phyloP scores from a whole-genome alignment of 306 rosid genomes.

The Vigna nakashimae region DNA sequence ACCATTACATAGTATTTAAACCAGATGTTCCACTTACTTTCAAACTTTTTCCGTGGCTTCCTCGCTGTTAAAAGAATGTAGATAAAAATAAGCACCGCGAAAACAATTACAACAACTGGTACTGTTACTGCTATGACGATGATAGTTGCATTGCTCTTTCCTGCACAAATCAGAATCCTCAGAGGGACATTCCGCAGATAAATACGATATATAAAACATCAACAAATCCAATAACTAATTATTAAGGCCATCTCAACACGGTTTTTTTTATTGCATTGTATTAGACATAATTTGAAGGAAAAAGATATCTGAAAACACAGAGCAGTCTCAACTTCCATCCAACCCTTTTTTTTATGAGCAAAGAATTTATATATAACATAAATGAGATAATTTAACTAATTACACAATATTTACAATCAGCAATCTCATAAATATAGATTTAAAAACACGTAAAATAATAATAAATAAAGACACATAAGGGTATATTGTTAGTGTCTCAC shows the following conservation, averaged over 20 bases:
- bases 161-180: slow-evolving; percentile 48
- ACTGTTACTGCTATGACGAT: slow-evolving; percentile 29
- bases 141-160: slow-evolving; percentile 23
- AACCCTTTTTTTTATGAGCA: no score
- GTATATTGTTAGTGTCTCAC: no score
- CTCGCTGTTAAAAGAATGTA: slow-evolving; percentile 30
- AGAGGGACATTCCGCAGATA: background rate
- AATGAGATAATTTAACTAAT: no score
- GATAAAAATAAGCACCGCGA: slow-evolving; percentile 32
- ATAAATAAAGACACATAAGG: no score
- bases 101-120: slow-evolving; percentile 33
- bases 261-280: background rate
- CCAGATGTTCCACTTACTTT: slow-evolving; percentile 38
- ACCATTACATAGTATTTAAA: background rate
- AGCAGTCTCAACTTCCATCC: no score
- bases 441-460: no score
- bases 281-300: no score
- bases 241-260: background rate
- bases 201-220: background rate
- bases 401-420: no score
- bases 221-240: slow-evolving; percentile 10
- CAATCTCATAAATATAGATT: no score
- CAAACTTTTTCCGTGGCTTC: slow-evolving; percentile 14
- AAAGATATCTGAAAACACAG: no score
- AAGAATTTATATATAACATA: no score